Conservation (phyloP, 768 basidiomycete species). For the Leucosporidium yakuticum region DNA sequence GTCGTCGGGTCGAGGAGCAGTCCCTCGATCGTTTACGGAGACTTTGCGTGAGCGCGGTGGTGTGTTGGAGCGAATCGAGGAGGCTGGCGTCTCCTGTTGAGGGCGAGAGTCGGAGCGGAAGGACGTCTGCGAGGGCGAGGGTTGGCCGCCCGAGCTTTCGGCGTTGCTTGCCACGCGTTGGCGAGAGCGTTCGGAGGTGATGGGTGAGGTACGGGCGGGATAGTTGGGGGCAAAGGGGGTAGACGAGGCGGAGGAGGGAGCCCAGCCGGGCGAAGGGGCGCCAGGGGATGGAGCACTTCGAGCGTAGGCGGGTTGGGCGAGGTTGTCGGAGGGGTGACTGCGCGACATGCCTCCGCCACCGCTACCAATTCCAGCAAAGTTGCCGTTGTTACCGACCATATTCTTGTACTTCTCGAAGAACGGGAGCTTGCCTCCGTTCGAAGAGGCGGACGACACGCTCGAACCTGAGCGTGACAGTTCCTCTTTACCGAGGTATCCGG, state of each 20-base stretch:
- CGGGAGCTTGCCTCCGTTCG: constrained; percentile 12
- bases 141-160: neutral
- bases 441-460: constrained; percentile 7
- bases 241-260: neutral
- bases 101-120: neutral
- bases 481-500: constrained; percentile 1
- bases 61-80: neutral
- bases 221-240: neutral
- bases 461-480: constrained; percentile 6
- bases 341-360: neutral
- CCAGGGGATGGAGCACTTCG: neutral
- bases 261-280: neutral
- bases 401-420: constrained; percentile 33
- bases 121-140: neutral
- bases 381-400: neutral
- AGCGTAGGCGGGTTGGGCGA: too few relatives aligned
- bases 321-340: neutral
- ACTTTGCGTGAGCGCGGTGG: constrained; percentile 1
- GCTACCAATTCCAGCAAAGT: neutral
- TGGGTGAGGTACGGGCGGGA: neutral
- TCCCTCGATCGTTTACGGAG: neutral
- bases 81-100: neutral
- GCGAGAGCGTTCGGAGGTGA: too few relatives aligned
- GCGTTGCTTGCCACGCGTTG: too few relatives aligned
- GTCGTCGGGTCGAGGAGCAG: neutral